These are phyloP conservation scores for Hanseniaspora nectarophila DNA, from an alignment of 805 yeast species.

Conservation along the genomic window DNA sequence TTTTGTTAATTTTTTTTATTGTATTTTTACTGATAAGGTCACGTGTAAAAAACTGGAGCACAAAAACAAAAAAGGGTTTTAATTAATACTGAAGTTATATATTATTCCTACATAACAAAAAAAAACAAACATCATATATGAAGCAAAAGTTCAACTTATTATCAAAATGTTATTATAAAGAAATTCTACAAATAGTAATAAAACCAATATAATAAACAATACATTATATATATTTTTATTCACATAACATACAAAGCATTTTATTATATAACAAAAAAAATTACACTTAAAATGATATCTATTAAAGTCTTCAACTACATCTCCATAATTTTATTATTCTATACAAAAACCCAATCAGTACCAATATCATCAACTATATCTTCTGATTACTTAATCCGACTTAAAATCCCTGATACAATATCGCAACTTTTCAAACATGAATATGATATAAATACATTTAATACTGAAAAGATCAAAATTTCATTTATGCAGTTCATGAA, in stretches of 20 bases:
- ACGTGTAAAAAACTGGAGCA: no score
- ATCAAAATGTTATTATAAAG: not conserved
- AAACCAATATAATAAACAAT: not conserved
- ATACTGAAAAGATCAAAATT: conserved; percentile 31
- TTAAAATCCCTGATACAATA: conserved; percentile 39
- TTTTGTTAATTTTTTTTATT: no score
- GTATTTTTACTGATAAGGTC: no score
- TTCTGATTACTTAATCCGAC: conserved; percentile 38
- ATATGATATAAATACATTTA: conserved; percentile 26
- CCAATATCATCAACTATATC: not conserved
- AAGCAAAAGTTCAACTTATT: not conserved
- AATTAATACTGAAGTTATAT: not conserved
- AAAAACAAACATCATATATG: not conserved
- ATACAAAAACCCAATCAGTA: not conserved
- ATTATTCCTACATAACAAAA: not conserved
- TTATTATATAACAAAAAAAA: no score
- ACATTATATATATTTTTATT: not conserved
- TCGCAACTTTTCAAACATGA: conserved; percentile 22
- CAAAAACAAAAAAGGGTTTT: no score
- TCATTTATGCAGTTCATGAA: conserved; percentile 15
- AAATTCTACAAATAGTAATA: not conserved
- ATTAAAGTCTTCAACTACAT: not conserved
- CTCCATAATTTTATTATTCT: not conserved
- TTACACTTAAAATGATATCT: not conserved
- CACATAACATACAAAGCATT: not conserved